phyloP scores from a whole-genome alignment of 192 early-diverging fungal species.

The Backusella tuberculispora region DNA sequence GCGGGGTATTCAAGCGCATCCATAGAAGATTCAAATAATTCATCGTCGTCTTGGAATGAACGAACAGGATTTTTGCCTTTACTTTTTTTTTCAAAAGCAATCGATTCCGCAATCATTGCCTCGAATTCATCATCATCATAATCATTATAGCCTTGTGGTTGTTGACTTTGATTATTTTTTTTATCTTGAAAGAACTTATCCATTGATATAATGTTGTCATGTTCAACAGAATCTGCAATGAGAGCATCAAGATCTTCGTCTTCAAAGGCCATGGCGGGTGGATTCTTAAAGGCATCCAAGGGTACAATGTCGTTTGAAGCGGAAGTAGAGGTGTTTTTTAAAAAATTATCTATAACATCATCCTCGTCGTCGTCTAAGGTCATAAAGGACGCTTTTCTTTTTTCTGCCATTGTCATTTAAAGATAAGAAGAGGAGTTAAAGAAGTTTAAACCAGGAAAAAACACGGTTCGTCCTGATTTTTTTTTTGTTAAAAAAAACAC shows the following conservation, averaged over 20 bases:
- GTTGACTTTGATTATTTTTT: background rate
- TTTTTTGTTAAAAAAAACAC: background rate
- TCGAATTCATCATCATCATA: background rate
- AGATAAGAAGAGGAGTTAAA: background rate
- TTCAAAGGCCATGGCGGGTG: background rate
- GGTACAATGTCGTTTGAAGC: background rate
- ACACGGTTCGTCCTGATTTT: background rate
- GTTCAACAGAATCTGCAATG: background rate
- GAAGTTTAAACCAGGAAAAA: background rate
- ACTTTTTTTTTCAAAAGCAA: background rate
- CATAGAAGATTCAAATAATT: background rate
- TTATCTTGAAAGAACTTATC: background rate
- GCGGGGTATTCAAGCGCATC: background rate
- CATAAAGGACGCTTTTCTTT: background rate
- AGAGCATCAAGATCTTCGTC: background rate
- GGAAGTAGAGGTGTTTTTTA: background rate
- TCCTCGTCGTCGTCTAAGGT: constrained; percentile 15
- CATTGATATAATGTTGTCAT: background rate
- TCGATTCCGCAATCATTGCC: background rate
- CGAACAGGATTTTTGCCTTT: background rate
- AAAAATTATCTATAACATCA: background rate
- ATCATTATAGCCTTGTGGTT: background rate
- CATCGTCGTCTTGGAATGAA: background rate
- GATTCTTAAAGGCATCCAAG: background rate
- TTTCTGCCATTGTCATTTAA: background rate